Base-by-base conservation (phyloP, 345 rosid species). In the Pugionium dolabratum region DNA sequence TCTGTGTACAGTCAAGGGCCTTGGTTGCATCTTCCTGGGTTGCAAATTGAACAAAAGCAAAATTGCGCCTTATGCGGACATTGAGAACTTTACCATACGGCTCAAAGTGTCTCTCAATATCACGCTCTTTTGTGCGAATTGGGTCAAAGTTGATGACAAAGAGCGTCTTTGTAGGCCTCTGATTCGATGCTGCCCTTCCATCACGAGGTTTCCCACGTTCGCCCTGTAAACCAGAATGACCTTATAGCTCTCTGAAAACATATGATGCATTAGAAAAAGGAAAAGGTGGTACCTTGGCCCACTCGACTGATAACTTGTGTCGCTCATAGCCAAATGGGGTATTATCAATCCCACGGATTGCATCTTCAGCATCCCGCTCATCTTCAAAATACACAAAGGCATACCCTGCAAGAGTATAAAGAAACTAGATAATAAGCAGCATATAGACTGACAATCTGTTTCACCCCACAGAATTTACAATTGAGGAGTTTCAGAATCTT, bases 381-480 rank as follows among this genome's bases (percentile, higher is more conserved):
- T 88, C 90, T 79, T 88, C 94, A 58, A 85, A 88, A 77, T 86
- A 91, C 67, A 88, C 96, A 72, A 91, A 91, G 27, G 96, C 96
- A 79, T 81, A 91, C 1, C 98, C 96, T 91, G 80, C 81, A 82
- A 69, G 8, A 42, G 46, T 5, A 48, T 10, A 42, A 32, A 40
- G 7, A 25, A 36, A 53, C 59, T 6, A 29, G 11, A 59, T 35
- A n/a, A 32, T 70, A 29, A 55, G 75, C 62, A 61, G 44, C 1
- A 36, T 5, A 48, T 5, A 50, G 4, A 3, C 2, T 48, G 34
- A 52, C 10, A 25, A 2, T 18, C 42, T 10, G 3, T n/a, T 66
- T 11, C 66, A 59, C 4, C 65, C 35, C 30, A 69, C 32, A 33
- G 44, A 64, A 65, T 27, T 28, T 35, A 57, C 27, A 39, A 59